phyloP scores from a whole-genome alignment of 108 stramenopile species.

The Fragilaria radians region DNA sequence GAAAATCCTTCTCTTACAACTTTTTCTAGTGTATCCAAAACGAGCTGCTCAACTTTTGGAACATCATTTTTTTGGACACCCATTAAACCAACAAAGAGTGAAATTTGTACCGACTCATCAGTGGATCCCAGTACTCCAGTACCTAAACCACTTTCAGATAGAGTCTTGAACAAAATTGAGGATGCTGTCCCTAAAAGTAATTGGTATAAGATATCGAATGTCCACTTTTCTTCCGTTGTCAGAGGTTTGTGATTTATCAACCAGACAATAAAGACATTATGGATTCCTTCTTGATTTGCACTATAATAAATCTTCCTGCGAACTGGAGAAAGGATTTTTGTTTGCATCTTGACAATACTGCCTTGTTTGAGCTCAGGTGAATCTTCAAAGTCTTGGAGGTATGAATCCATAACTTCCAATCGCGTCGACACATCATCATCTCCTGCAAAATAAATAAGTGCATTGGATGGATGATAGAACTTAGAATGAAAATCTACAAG shows the following conservation, averaged over 20 bases:
- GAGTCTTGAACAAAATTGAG: constrained; percentile 83
- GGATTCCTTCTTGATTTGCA: constrained; percentile 66
- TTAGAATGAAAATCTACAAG: constrained; percentile 89
- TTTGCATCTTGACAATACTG: constrained; percentile 64
- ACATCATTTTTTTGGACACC: constrained; percentile 76
- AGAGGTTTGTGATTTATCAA: constrained; percentile 87
- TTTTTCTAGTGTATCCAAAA: constrained; percentile 72
- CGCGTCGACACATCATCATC: constrained; percentile 89
- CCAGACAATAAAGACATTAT: constrained; percentile 92
- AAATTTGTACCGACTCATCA: constrained; percentile 90
- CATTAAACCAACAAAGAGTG: constrained; percentile 87
- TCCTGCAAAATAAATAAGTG: constrained; percentile 91
- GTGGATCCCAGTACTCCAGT: constrained; percentile 85
- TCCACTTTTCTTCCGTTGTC: constrained; percentile 71
- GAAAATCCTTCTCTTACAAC: constrained; percentile 87
- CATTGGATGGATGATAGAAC: constrained; percentile 95
- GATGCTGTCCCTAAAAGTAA: constrained; percentile 91
- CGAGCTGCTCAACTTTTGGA: constrained; percentile 68
- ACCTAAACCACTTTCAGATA: constrained; percentile 88
- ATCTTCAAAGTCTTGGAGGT: constrained; percentile 75
- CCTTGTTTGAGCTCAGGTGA: constrained; percentile 63
- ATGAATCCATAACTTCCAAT: constrained; percentile 90
- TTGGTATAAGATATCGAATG: constrained; percentile 85
- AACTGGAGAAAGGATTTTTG: too few species aligned
- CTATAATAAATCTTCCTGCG: too few species aligned